Percentiles rank a stretch among this genome's conserved stretches.
These are phyloP conservation scores for Tanozyma kutaoensis DNA, from an alignment of 805 yeast species.

Conservation along the genomic window DNA sequence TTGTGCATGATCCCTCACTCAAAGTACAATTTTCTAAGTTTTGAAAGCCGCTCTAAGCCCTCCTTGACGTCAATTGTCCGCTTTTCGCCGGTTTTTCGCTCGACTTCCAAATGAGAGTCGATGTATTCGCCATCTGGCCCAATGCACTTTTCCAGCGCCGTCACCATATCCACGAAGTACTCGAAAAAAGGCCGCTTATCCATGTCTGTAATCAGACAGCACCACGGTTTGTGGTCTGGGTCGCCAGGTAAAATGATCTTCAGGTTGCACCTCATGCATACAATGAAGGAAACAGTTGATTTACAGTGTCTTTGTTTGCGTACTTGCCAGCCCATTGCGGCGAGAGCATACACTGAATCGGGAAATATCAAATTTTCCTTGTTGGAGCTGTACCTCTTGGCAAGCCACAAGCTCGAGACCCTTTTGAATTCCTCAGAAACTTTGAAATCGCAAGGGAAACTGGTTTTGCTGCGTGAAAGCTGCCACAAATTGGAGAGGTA, in stretches of 20 bases:
- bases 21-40: constrained; percentile 22
- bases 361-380: too few relatives aligned
- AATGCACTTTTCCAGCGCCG: constrained; percentile 9
- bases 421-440: too few relatives aligned
- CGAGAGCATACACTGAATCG: too few relatives aligned
- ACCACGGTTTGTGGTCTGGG: constrained; percentile 24
- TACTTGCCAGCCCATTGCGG: too few relatives aligned
- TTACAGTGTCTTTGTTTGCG: too few relatives aligned
- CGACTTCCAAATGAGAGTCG: constrained; percentile 6
- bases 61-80: constrained; percentile 16
- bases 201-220: constrained; percentile 10
- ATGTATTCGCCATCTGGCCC: constrained; percentile 14
- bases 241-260: constrained; percentile 13
- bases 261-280: constrained; percentile 24
- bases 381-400: too few relatives aligned
- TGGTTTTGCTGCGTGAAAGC: too few relatives aligned
- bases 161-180: constrained; percentile 13
- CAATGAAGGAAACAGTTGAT: too few relatives aligned
- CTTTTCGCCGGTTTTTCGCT: constrained; percentile 1
- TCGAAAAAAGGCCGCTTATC: constrained; percentile 4
- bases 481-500: too few relatives aligned
- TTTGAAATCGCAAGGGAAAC: too few relatives aligned
- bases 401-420: too few relatives aligned
- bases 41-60: constrained; percentile 17
- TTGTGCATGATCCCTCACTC: constrained; percentile 2